phyloP scores from a whole-genome alignment of 2,329 filamentous ascomycete genomes.

The Fusarium setosum region DNA sequence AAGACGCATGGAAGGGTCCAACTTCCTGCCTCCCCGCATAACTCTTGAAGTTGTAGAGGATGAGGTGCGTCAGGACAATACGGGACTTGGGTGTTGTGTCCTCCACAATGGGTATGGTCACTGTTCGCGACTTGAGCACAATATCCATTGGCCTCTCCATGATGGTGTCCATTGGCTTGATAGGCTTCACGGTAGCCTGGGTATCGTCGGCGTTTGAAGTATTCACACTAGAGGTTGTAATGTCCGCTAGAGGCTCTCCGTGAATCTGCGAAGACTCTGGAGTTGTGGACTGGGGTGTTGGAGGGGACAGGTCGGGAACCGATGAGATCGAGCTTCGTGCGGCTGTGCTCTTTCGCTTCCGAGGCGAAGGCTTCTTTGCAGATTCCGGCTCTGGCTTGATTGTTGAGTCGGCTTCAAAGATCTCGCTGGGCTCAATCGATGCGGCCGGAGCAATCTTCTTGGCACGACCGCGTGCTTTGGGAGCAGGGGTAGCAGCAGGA shows the following conservation, averaged over 20 bases:
- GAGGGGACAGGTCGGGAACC: conserved; percentile 52
- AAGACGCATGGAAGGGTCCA: conserved; percentile 95
- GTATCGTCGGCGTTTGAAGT: conserved; percentile 43
- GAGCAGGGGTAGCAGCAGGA: conserved; percentile 62
- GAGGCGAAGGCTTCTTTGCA: conserved; percentile 61
- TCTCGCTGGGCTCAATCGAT: conserved; percentile 50
- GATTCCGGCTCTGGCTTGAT: conserved; percentile 47
- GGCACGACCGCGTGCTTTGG: conserved; percentile 51
- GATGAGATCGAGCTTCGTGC: conserved; percentile 54
- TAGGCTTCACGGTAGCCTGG: conserved; percentile 69
- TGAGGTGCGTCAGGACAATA: conserved; percentile 91
- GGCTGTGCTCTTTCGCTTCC: conserved; percentile 74
- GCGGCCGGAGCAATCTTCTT: conserved; percentile 53
- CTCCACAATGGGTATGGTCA: conserved; percentile 76
- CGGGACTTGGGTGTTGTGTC: conserved; percentile 82
- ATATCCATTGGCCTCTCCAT: conserved; percentile 95
- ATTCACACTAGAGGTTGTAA: conserved; percentile 76
- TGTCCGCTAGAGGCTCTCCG: conserved; percentile 75
- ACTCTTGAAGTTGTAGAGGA: conserved; percentile 98
- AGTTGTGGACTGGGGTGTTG: conserved; percentile 66
- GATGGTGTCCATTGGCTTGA: conserved; percentile 80
- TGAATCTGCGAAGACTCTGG: conserved; percentile 64
- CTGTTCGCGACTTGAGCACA: conserved; percentile 84
- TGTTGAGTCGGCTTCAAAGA: conserved; percentile 48
- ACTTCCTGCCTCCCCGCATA: conserved; percentile 96